Conservation (phyloP, 306 rosid genomes). For the Begonia fuchsioides region DNA sequence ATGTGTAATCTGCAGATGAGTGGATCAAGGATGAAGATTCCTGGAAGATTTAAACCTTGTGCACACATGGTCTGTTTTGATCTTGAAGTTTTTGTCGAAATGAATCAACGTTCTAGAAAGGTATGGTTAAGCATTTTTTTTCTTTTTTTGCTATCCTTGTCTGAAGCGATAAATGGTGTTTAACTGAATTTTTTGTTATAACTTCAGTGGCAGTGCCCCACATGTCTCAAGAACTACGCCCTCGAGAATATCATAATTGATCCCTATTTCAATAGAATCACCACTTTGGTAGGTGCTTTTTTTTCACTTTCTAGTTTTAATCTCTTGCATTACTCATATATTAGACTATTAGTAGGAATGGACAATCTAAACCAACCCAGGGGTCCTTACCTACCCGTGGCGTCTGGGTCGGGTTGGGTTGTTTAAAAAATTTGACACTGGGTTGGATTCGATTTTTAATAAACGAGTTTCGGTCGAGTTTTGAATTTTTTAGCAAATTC, state of each 20-base stretch:
- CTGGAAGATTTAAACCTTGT: slow-evolving; percentile 97
- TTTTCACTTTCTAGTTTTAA: not conserved
- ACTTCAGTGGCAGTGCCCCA: slow-evolving; percentile 99
- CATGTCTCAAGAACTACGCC: slow-evolving; percentile 78
- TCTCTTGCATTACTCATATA: slow-evolving; percentile 3
- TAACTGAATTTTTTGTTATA: slow-evolving; percentile 19
- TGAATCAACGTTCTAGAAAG: slow-evolving; percentile 96
- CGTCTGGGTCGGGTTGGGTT: too few relatives aligned
- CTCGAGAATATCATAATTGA: slow-evolving; percentile 77
- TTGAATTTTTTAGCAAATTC: too few relatives aligned
- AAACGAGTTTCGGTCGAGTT: too few relatives aligned
- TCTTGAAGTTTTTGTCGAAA: slow-evolving; percentile 92
- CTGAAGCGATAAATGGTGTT: slow-evolving; percentile 4
- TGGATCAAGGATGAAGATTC: slow-evolving; percentile 95
- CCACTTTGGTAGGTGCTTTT: slow-evolving; percentile 43
- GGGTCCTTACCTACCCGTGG: too few relatives aligned
- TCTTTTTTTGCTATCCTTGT: too few relatives aligned
- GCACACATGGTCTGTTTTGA: slow-evolving; percentile 93
- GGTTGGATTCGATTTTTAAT: too few relatives aligned
- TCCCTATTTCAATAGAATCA: slow-evolving; percentile 82
- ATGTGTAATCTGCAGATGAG: slow-evolving; percentile 46
- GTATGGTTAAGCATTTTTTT: slow-evolving; percentile 32
- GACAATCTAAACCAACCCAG: too few relatives aligned
- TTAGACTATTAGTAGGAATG: too few relatives aligned
- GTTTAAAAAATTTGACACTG: too few relatives aligned